phyloP scores from a whole-genome alignment of 1,284 basidiomycete species.

The Lentinus polychrous region DNA sequence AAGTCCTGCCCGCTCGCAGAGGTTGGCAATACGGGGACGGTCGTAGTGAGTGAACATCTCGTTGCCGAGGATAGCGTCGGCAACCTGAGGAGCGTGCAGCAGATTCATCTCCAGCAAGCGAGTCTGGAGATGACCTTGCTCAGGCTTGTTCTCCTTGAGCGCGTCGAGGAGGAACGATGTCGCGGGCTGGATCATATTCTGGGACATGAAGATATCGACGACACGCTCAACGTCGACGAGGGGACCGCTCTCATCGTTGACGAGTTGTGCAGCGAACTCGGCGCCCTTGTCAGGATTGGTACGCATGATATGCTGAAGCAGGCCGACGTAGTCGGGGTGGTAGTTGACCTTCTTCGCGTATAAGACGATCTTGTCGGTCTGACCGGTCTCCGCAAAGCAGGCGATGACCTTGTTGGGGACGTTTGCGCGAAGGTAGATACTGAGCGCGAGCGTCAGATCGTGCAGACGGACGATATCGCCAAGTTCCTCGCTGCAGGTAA shows the following conservation, averaged over 20 bases:
- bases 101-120: slow-evolving; percentile 98
- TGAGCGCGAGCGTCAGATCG: slow-evolving; percentile 98
- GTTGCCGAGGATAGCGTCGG: slow-evolving; percentile 98
- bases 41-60: slow-evolving; percentile 99
- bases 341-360: slow-evolving; percentile 99
- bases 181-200: slow-evolving; percentile 99
- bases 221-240: slow-evolving; percentile 94
- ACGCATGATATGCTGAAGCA: slow-evolving; percentile 97
- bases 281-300: slow-evolving; percentile 97
- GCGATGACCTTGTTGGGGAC: slow-evolving; percentile 99
- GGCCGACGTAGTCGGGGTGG: slow-evolving; percentile 87
- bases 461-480: slow-evolving; percentile 94
- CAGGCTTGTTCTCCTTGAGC: slow-evolving; percentile 98
- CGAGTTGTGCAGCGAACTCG: slow-evolving; percentile 94
- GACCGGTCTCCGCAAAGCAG: slow-evolving; percentile 98
- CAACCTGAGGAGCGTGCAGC: slow-evolving; percentile 95
- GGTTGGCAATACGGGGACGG: slow-evolving; percentile 92
- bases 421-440: slow-evolving; percentile 96
- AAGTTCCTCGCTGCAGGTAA: slow-evolving; percentile 97
- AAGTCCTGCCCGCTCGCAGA: slow-evolving; percentile 97
- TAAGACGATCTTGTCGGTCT: slow-evolving; percentile 97
- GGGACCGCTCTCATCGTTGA: slow-evolving; percentile 90
- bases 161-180: slow-evolving; percentile 98
- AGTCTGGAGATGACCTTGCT: slow-evolving; percentile 95
- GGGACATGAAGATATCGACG: slow-evolving; percentile 98